phyloP scores from a whole-genome alignment of 306 rosid species.

The Abrus precatorius region DNA sequence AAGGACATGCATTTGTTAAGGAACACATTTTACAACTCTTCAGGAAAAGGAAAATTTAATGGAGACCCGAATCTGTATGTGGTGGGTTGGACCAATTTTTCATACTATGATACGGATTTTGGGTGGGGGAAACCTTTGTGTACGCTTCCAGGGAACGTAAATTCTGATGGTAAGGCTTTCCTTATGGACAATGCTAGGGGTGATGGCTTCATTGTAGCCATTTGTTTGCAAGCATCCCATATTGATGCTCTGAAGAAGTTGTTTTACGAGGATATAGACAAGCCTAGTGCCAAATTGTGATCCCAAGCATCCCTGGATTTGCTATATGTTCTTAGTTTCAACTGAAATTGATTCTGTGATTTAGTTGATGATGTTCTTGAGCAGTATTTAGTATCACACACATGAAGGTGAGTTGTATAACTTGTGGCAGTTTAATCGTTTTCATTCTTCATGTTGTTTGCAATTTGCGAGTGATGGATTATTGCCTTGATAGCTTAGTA shows the following conservation, averaged over 20 bases:
- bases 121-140: slow-evolving; percentile 51
- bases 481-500: too few species aligned
- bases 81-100: slow-evolving; percentile 49
- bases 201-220: slow-evolving; percentile 46
- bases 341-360: too few species aligned
- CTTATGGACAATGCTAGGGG: slow-evolving; percentile 17
- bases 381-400: too few species aligned
- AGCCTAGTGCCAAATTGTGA: slow-evolving; percentile 38
- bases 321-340: too few species aligned
- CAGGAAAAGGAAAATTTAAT: background rate
- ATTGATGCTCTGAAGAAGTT: slow-evolving; percentile 47
- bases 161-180: slow-evolving; percentile 48
- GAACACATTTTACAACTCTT: slow-evolving; percentile 14
- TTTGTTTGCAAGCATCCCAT: slow-evolving; percentile 46
- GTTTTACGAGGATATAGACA: slow-evolving; percentile 51
- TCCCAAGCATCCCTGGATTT: background rate
- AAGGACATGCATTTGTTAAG: slow-evolving; percentile 45
- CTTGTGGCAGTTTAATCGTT: too few species aligned
- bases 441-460: too few species aligned
- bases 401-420: too few species aligned
- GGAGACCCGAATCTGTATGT: slow-evolving; percentile 44
- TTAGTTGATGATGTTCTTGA: too few species aligned
- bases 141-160: slow-evolving; percentile 29
- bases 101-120: slow-evolving; percentile 31
- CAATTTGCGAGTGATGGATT: too few species aligned